These are phyloP conservation scores for Boletus fagicola DNA, from an alignment of 768 basidiomycete species.

Conservation along the genomic window DNA sequence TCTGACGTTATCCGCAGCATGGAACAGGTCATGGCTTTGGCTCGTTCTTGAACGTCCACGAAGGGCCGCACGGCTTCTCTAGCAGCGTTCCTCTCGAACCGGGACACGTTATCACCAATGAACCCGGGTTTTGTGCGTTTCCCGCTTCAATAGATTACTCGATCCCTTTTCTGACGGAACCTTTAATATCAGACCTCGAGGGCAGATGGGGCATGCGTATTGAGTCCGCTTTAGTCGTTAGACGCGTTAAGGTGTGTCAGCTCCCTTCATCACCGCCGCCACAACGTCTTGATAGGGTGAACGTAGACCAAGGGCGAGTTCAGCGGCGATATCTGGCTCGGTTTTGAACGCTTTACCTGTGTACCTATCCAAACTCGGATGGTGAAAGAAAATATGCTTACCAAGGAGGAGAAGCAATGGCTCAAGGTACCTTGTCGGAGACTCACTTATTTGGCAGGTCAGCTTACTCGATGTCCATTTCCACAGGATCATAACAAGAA, in stretches of 20 bases:
- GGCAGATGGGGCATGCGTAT: constrained; percentile 89
- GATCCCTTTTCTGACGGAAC: constrained; percentile 15
- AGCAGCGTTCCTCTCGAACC: constrained; percentile 65
- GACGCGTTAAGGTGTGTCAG: constrained; percentile 46
- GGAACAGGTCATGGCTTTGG: constrained; percentile 93
- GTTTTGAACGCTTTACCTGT: constrained; percentile 89
- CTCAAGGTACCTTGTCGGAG: constrained; percentile 53
- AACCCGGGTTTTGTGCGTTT: constrained; percentile 86
- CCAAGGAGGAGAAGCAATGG: constrained; percentile 86
- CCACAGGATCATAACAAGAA: constrained; percentile 77
- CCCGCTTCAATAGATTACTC: constrained; percentile 8
- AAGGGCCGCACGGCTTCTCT: constrained; percentile 79
- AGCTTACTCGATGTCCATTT: constrained; percentile 12
- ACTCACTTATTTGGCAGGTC: neutral
- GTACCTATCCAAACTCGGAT: constrained; percentile 92
- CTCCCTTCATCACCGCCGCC: constrained; percentile 5
- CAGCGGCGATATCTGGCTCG: constrained; percentile 78
- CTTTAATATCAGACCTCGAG: constrained; percentile 54
- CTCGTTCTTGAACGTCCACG: constrained; percentile 81
- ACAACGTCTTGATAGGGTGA: constrained; percentile 6
- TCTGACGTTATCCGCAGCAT: constrained; percentile 50
- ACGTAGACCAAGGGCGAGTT: constrained; percentile 66
- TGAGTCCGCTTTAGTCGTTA: constrained; percentile 81
- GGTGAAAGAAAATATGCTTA: constrained; percentile 81
- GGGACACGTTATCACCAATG: constrained; percentile 93